Evolutionary conservation across 768 basidiomycete species (phyloP), one percentile per base, ranked within the genome.

Genomic region (Phlebiopsis flavidoalba): DNA sequence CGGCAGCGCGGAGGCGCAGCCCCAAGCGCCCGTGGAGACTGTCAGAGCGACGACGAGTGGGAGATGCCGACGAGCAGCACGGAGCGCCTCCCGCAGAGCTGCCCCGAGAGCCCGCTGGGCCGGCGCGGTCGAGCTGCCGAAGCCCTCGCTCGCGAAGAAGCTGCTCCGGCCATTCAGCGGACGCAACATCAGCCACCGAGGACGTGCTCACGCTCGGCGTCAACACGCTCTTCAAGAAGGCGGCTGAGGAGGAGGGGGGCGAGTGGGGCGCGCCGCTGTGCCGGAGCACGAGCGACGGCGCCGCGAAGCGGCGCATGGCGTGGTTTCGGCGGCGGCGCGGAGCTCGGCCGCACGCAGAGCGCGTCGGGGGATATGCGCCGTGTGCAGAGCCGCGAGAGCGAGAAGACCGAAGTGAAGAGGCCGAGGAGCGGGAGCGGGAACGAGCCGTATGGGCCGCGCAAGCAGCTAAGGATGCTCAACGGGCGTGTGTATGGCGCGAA

Each of bases 401-500:
- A 64, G 64, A 64, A 67, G 62, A n/a, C n/a, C n/a, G 65, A 63
- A 40, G 54, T 45, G 12, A 48, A 26, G 51, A 21, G 58, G 19
- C 54, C 50, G 35, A 17, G 60, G 36, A 51, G 53, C 37, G 59
- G 58, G 19, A 58, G 60, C 60, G 26, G 47, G 15, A 46, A 48
- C 52, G 60, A 43, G 54, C 31, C 43, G 51, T 47, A 60, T 22
- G 64, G 60, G 11, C 64, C 59, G 26, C 37, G 67, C 21, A 62
- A 55, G 46, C 66, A 69, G 68, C 59, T 65, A 62, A 48, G 61
- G 57, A 87, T 95, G 88, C 79, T 95, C 62, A 95, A 95, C 67
- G 93, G 93, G 0, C 80, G 93, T 24, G 83, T 94, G 0, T 95
- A 95, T 65, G 93, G 93, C 53, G 79, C 66, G 48, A 67, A 65